Conservation (phyloP, 129 eudicot genomes). For the Helianthus tuberosus region DNA sequence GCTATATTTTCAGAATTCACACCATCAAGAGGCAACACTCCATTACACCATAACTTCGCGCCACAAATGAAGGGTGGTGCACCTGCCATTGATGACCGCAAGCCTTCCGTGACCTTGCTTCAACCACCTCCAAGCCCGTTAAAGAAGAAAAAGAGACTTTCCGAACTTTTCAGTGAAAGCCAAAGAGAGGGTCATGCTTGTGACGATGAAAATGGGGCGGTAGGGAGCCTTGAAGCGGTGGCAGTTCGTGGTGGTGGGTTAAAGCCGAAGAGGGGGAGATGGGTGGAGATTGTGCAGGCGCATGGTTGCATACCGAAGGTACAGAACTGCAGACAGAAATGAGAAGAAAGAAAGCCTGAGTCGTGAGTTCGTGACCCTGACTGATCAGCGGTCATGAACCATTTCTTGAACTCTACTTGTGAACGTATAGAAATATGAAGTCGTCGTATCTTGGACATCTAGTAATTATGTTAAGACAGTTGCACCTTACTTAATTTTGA, state of each 20-base stretch:
- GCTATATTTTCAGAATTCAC: conserved; percentile 48
- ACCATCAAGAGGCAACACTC: conserved; percentile 65
- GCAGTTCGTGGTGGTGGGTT: too few species aligned
- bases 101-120: conserved; percentile 11
- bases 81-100: too few species aligned
- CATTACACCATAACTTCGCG: conserved; percentile 52
- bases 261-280: too few species aligned
- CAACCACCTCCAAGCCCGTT: conserved; percentile 31
- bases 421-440: conserved; percentile 25
- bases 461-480: conserved; percentile 1
- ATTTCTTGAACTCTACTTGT: background rate
- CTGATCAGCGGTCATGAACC: background rate
- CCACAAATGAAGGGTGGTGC: conserved; percentile 29
- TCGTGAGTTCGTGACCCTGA: background rate
- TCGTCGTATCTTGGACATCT: background rate
- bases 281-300: too few species aligned
- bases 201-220: too few species aligned
- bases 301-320: too few species aligned
- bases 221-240: too few species aligned
- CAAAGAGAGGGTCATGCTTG: conserved; percentile 20
- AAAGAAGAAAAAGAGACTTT: conserved; percentile 50
- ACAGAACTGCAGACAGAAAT: conserved; percentile 30
- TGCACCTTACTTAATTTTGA: background rate
- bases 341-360: conserved; percentile 41
- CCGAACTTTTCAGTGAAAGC: conserved; percentile 61